Conservation (phyloP, 139 green algal species). For the Eudorina sp. region DNA sequence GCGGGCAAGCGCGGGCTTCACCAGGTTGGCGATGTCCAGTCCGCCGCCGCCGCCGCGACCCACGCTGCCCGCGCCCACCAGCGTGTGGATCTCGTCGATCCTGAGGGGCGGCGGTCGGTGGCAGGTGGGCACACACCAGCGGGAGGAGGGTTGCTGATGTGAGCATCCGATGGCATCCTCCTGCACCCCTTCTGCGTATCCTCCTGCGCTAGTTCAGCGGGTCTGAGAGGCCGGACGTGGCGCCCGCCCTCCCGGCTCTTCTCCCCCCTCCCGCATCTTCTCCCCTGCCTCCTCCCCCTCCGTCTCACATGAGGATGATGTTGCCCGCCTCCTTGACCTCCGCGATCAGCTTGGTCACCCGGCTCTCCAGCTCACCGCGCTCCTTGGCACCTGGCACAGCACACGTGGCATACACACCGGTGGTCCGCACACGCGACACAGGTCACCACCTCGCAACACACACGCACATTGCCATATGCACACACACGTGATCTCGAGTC, state of each 20-base stretch:
- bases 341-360: conserved; percentile 90
- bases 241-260: no score
- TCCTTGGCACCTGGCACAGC: conserved; percentile 91
- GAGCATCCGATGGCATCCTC: no score
- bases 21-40: conserved; percentile 95
- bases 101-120: no score
- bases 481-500: no score
- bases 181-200: no score
- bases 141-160: no score
- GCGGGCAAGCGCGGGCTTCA: conserved; percentile 86
- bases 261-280: not conserved
- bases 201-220: no score
- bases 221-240: no score
- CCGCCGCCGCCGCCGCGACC: conserved; percentile 78
- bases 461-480: not conserved
- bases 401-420: no score
- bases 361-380: conserved; percentile 96
- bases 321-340: conserved; percentile 83
- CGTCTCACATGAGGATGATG: conserved; percentile 92
- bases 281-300: not conserved
- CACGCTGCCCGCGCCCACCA: conserved; percentile 91
- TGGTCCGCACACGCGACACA: no score
- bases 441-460: no score
- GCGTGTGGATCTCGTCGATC: conserved; percentile 90
- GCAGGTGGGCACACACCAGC: no score